Base-by-base conservation (phyloP, 495 filamentous ascomycete species). In the Letharia lupina region DNA sequence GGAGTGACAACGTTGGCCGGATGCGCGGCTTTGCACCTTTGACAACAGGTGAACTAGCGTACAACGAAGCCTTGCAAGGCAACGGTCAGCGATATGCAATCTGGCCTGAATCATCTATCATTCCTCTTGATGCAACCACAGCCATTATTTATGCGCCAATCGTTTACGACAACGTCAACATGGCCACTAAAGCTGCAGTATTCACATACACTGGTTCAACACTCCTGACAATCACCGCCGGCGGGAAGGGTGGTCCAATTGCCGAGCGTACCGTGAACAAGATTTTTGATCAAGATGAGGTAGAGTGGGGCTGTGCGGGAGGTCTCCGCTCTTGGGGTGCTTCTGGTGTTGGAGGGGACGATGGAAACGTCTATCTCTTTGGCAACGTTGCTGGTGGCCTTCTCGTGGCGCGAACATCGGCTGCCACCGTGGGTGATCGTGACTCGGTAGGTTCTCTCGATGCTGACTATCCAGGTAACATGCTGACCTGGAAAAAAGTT, bases 101-200 rank as follows among this genome's bases (percentile, higher is more conserved):
- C 9, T 76, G 74, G 74, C 68, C 74, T 7, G 74, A 75, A 62
- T 74, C 74, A 11, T 73, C 74, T 4, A 65, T 76, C 8, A 73
- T 76, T 35, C 67, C 74, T 20, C 65, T 75, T 35, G 72, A 76
- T 68, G 67, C 69, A 23, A 69, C 64, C 15, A 67, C 65, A 33
- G 74, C 57, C 20, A 37, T 76, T 16, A 56, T 75, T 20, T 76
- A 70, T 42, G 74, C 74, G 33, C 72, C 74, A 15, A 70, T 76
- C 23, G 68, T 76, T n/a, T 76, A 75, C 56, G 70, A 74, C 54
- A 68, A 74, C 15, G 74, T 76, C 54, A 67, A 75, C 56, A 59
- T 52, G 41, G 65, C 52, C 9, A 74, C 74, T 23, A 69, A 69
- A 61, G 64, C 52, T 52, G 69, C 73, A 4, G 58, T 60, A 2